These are phyloP conservation scores for Biscogniauxia mediterranea DNA, from an alignment of 2,329 filamentous ascomycete species.

Conservation along the genomic window DNA sequence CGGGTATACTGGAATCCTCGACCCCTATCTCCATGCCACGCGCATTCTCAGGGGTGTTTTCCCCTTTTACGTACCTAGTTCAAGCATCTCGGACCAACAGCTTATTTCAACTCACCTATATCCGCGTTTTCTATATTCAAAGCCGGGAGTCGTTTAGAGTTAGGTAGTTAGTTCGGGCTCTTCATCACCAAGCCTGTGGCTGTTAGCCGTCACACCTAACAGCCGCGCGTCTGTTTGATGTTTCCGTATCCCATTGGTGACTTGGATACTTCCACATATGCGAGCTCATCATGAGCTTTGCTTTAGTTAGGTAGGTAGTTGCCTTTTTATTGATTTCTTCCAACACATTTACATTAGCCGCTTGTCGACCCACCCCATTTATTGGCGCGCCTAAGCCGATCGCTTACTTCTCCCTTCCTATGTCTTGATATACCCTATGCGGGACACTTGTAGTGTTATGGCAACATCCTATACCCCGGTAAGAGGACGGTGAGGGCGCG, in stretches of 20 bases:
- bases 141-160: neutral
- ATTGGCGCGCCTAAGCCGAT: neutral
- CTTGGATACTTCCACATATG: conserved; percentile 1
- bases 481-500: neutral
- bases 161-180: neutral
- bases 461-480: no score
- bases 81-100: neutral
- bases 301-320: neutral
- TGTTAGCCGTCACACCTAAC: conserved; percentile 6
- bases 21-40: no score
- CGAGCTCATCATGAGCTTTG: neutral
- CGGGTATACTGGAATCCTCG: neutral
- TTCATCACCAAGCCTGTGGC: conserved; percentile 6
- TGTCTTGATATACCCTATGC: neutral
- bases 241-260: conserved; percentile 13
- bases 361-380: neutral
- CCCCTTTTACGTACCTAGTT: no score
- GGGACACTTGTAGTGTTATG: neutral
- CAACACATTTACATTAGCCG: neutral
- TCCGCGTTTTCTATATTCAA: neutral
- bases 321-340: neutral
- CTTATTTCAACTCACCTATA: neutral
- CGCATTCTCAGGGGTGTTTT: no score
- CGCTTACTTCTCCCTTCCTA: neutral
- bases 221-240: conserved; percentile 27